Conservation (phyloP, 768 basidiomycete species). For the Tephrocybe sp. region DNA sequence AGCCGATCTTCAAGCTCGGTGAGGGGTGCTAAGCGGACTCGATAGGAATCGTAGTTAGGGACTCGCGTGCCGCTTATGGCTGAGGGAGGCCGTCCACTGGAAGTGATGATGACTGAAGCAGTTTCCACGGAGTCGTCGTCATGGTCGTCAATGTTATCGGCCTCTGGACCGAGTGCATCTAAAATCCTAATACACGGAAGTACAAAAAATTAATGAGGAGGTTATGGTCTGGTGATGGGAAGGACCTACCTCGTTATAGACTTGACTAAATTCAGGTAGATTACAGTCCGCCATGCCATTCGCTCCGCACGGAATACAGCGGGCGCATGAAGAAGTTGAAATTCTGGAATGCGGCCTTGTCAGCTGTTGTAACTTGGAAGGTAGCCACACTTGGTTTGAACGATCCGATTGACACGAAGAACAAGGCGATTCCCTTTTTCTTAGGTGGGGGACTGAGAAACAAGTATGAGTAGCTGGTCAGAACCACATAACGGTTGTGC, state of each 20-base stretch:
- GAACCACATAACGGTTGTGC: constrained; percentile 8
- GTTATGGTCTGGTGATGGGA: constrained; percentile 5
- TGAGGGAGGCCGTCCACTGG: constrained; percentile 48
- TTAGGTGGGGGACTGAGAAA: constrained; percentile 11
- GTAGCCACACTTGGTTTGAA: background rate
- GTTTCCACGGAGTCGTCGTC: constrained; percentile 57
- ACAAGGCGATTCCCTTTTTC: background rate
- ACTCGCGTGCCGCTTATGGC: constrained; percentile 49
- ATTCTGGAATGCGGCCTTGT: constrained; percentile 48
- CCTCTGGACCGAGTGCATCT: constrained; percentile 68
- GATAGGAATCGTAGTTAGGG: constrained; percentile 61
- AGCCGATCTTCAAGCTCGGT: constrained; percentile 67
- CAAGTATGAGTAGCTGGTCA: constrained; percentile 14
- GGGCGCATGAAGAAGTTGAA: constrained; percentile 77
- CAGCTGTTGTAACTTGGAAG: background rate
- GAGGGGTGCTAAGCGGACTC: constrained; percentile 63
- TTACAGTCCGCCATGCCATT: constrained; percentile 83
- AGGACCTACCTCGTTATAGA: constrained; percentile 66
- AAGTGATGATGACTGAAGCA: constrained; percentile 49
- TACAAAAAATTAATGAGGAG: constrained; percentile 18
- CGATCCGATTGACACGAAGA: background rate
- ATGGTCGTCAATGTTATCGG: constrained; percentile 55
- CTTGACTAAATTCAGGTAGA: constrained; percentile 84
- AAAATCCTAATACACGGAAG: constrained; percentile 52
- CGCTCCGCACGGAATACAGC: constrained; percentile 76